Percentiles rank a stretch among this genome's conserved stretches.
Evolutionary conservation across 2,329 filamentous ascomycete species (phyloP).

Genomic region (Scolecobasidium constrictum): DNA sequence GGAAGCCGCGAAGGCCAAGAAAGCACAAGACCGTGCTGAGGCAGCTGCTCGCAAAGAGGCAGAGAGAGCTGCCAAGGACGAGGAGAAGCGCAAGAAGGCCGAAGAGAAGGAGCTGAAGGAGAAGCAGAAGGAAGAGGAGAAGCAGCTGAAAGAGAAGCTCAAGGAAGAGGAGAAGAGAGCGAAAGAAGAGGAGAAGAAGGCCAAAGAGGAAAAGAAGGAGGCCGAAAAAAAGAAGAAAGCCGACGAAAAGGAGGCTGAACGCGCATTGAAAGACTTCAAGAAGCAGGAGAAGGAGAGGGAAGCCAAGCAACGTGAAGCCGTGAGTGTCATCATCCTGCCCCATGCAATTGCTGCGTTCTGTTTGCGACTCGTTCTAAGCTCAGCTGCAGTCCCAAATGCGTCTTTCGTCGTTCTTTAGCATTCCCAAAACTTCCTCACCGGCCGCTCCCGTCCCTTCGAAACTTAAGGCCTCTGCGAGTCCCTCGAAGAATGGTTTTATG

Average conservation of each 20-base stretch:
- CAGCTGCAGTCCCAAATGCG: constrained; percentile 26
- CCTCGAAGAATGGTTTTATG: not conserved
- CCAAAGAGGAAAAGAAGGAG: constrained; percentile 34
- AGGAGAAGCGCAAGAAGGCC: constrained; percentile 25
- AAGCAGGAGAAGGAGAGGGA: constrained; percentile 24
- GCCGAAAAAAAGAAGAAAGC: constrained; percentile 34
- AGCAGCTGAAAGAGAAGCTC: constrained; percentile 21
- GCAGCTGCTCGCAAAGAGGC: constrained; percentile 17
- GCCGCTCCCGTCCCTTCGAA: constrained; percentile 9
- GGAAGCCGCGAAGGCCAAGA: constrained; percentile 18
- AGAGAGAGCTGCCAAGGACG: constrained; percentile 21
- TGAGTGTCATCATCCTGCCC: too few species aligned
- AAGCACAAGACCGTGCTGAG: constrained; percentile 11
- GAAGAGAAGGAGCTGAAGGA: constrained; percentile 14
- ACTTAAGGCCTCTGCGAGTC: constrained; percentile 2
- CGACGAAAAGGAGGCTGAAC: constrained; percentile 37
- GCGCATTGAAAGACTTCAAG: constrained; percentile 35
- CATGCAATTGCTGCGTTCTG: too few species aligned
- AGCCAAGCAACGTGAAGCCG: too few species aligned
- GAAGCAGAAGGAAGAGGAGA: constrained; percentile 26
- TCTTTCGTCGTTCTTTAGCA: constrained; percentile 34
- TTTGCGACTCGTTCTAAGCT: too few species aligned
- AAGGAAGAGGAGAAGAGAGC: constrained; percentile 24
- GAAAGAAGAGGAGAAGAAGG: constrained; percentile 18
- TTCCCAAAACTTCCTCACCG: constrained; percentile 23